Conservation (phyloP, 2,329 filamentous ascomycete species). For the Blumeriella jaapii region DNA sequence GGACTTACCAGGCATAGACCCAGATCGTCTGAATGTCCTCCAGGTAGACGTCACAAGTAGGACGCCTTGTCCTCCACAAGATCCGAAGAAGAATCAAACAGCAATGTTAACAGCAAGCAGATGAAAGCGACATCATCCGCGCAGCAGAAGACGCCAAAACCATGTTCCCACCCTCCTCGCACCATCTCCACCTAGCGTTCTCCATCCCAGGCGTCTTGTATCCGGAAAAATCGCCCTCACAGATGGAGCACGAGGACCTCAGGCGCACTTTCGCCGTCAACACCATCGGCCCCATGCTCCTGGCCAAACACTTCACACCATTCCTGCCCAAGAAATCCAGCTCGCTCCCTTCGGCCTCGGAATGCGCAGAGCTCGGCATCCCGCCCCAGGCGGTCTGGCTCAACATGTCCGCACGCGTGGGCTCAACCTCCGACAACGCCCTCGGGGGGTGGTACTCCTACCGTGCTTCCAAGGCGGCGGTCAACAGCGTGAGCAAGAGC, state of each 20-base stretch:
- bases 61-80: background rate
- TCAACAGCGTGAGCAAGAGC: conserved; percentile 59
- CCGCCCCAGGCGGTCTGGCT: conserved; percentile 50
- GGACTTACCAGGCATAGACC: conserved; percentile 33
- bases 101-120: conserved; percentile 19
- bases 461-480: conserved; percentile 62
- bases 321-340: conserved; percentile 54
- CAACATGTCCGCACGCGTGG: conserved; percentile 70
- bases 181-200: conserved; percentile 58
- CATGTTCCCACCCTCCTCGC: conserved; percentile 38
- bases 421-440: conserved; percentile 59
- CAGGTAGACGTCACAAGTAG: conserved; percentile 45
- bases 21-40: conserved; percentile 38
- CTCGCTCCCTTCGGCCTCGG: conserved; percentile 19
- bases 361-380: conserved; percentile 28
- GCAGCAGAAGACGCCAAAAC: conserved; percentile 39
- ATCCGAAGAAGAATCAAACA: background rate
- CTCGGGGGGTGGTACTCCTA: conserved; percentile 77
- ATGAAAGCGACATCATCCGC: conserved; percentile 50
- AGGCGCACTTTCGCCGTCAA: conserved; percentile 65
- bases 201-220: conserved; percentile 60
- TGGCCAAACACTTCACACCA: conserved; percentile 62
- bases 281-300: conserved; percentile 59
- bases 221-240: conserved; percentile 58
- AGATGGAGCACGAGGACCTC: conserved; percentile 49